Evolutionary conservation across 202 grass and related monocot species (phyloP), one percentile per base, ranked within the genome.

Genomic region (Schoenoplectus triqueter): DNA sequence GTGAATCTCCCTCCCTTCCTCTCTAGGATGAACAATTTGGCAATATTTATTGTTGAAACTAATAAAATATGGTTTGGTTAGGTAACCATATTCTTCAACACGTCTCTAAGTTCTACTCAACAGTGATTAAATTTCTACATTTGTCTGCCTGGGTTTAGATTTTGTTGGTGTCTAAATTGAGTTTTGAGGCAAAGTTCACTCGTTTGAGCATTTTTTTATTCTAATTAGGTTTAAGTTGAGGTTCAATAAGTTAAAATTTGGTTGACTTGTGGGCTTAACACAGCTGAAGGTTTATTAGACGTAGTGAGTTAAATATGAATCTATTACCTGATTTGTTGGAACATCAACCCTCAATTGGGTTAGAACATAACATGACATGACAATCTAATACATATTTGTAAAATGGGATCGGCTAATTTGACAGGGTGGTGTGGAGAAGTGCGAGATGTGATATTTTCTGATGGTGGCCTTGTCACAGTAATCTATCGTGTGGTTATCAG

Each of bases 371-470:
- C 71, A 31, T 31, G 3, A 19, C 61, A 67, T 11, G 71, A 2
- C 19, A 10, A 87, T 81, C 41, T 88, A 84, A 81, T 6, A 81
- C 51, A 62, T 3, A 68, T 54, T 5, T 64, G 10, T 78, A 61
- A 78, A 78, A 44, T 55, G 14, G n/a, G 31, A 41, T 78, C 44
- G 54, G 54, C 87, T 3, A 31, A 76, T 22, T 88, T 84, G 84
- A 72, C 87, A 95, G 96, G 96, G 77, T 99, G 96, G 93, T 99
- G 96, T 67, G 93, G 96, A 84, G 96, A 99, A 95, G 88, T 99
- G 76, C 88, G 96, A 18, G 74, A 94, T 87, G 93, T 99, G 66
- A 95, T 87, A 55, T 95, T 93, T 86, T 94, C 87, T 40, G 84
- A 89, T 6, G 85, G 87, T 84, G 93, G 93, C 85, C 90, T 83